phyloP scores from a whole-genome alignment of 1,284 basidiomycete species.

The Afroboletus lepidellus region DNA sequence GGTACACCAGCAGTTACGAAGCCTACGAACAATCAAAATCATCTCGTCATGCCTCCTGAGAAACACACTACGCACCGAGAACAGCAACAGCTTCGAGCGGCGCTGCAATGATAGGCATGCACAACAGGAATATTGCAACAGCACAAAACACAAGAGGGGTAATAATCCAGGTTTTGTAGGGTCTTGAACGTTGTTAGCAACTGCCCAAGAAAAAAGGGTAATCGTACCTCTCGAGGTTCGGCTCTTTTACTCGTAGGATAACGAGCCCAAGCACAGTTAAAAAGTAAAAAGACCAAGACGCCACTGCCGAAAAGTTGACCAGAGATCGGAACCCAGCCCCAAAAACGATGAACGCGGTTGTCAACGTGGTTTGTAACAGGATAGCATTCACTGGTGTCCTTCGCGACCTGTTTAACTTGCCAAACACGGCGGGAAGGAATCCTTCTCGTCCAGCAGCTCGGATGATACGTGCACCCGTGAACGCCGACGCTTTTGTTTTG shows the following conservation, averaged over 20 bases:
- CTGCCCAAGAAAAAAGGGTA: background rate
- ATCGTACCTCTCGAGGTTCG: conserved; percentile 73
- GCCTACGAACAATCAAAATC: conserved; percentile 36
- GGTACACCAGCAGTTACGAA: conserved; percentile 78
- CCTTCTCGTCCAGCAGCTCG: conserved; percentile 87
- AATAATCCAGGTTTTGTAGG: conserved; percentile 88
- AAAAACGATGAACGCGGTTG: conserved; percentile 74
- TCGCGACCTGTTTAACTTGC: conserved; percentile 67
- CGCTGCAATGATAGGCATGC: conserved; percentile 94
- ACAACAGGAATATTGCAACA: conserved; percentile 89
- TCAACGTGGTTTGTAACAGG: conserved; percentile 71
- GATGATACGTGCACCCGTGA: conserved; percentile 82
- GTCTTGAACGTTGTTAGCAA: conserved; percentile 45
- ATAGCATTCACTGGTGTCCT: conserved; percentile 87
- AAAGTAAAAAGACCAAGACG: conserved; percentile 90
- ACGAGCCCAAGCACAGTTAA: conserved; percentile 86
- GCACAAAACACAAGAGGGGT: conserved; percentile 92
- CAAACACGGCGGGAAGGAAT: conserved; percentile 83
- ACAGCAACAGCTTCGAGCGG: conserved; percentile 87
- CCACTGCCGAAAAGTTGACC: conserved; percentile 87
- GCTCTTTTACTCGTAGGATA: conserved; percentile 88
- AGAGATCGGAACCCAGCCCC: conserved; percentile 88
- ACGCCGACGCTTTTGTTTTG: conserved; percentile 60
- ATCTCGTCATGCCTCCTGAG: background rate
- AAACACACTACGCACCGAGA: conserved; percentile 56